Conservation (phyloP, 805 yeast genomes). For the Saturnispora ahearnii region DNA sequence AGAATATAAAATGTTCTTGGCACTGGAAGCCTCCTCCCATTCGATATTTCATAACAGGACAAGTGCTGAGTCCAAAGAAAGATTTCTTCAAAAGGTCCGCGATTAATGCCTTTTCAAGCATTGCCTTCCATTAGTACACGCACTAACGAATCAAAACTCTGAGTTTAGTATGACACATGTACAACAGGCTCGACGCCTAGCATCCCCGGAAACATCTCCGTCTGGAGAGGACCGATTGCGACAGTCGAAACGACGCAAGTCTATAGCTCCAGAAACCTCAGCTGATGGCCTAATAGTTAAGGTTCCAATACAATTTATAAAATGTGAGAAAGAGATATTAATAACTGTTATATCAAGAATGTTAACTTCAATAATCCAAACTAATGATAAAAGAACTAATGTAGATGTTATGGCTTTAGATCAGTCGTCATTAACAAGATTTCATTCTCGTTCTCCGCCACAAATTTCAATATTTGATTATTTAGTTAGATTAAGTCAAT, state of each 20-base stretch:
- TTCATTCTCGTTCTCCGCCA: constrained; percentile 92
- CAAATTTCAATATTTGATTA: constrained; percentile 74
- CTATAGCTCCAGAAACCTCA: not conserved
- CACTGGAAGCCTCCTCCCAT: too few relatives aligned
- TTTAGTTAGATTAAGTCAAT: constrained; percentile 65
- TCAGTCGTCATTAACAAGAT: constrained; percentile 57
- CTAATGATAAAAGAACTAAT: constrained; percentile 48
- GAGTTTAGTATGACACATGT: not conserved
- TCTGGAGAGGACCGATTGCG: not conserved
- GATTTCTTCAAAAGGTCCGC: not conserved
- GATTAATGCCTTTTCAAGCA: not conserved
- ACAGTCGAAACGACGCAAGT: constrained; percentile 6
- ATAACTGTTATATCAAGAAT: constrained; percentile 68
- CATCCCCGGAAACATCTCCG: not conserved
- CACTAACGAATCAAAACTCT: not conserved
- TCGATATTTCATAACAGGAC: too few relatives aligned
- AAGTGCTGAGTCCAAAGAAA: too few relatives aligned
- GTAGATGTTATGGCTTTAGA: constrained; percentile 27
- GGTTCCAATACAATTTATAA: constrained; percentile 47
- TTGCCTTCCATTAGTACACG: not conserved
- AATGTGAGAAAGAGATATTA: constrained; percentile 63
- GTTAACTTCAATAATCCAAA: constrained; percentile 62
- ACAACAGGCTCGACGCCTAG: not conserved
- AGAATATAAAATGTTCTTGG: too few relatives aligned
- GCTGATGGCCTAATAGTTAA: not conserved